These are phyloP conservation scores for Albugo candida DNA, from an alignment of 352 stramenopile genomes.

Conservation along the genomic window DNA sequence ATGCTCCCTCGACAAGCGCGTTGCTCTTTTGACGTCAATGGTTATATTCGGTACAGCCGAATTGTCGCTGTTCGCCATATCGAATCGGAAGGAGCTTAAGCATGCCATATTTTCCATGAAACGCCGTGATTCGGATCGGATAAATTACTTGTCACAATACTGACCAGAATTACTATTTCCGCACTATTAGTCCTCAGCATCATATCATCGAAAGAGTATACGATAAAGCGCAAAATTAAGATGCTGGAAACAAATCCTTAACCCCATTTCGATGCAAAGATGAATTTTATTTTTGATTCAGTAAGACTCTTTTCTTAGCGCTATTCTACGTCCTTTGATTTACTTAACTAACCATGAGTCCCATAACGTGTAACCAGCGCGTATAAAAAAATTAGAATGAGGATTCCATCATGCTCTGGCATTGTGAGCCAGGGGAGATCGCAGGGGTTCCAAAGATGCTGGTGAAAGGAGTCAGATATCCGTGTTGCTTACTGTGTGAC, in stretches of 20 bases:
- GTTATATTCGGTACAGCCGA: conserved; percentile 24
- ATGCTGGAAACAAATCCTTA: not conserved
- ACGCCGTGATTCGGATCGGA: conserved; percentile 53
- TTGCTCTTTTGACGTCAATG: conserved; percentile 23
- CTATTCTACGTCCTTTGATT: conserved; percentile 41
- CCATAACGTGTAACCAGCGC: conserved; percentile 68
- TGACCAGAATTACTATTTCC: conserved; percentile 7
- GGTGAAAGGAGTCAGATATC: conserved; percentile 21
- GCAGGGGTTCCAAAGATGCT: conserved; percentile 44
- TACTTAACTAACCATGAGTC: conserved; percentile 72
- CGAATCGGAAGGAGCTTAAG: conserved; percentile 24
- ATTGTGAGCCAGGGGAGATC: conserved; percentile 39
- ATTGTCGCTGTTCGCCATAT: conserved; percentile 33
- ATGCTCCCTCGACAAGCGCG: conserved; percentile 50
- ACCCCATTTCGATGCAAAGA: conserved; percentile 40
- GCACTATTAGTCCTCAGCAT: conserved; percentile 59
- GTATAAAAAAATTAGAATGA: conserved; percentile 39
- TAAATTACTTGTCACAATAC: conserved; percentile 43
- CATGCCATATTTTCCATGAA: conserved; percentile 71
- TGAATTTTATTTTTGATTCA: conserved; percentile 61
- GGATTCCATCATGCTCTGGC: conserved; percentile 54
- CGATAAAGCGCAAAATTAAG: conserved; percentile 14
- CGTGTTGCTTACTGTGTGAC: conserved; percentile 24
- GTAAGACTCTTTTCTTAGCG: conserved; percentile 57
- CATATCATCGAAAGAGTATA: conserved; percentile 22